phyloP scores from a whole-genome alignment of 179 eudicot genomes.

The Spergularia azorica region DNA sequence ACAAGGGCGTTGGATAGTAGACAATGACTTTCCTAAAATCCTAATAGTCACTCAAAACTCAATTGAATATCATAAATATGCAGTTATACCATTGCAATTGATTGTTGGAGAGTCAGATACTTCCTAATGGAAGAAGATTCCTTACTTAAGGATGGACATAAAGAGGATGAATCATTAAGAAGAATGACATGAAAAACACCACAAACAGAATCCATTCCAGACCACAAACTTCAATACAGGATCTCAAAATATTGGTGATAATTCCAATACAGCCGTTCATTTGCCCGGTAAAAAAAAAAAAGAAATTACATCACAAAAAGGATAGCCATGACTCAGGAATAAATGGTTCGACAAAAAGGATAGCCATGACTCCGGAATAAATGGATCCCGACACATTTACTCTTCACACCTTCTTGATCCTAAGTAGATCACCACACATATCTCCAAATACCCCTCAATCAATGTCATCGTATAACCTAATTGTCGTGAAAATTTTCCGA shows the following conservation, averaged over 20 bases:
- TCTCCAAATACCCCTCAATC: not conserved
- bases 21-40: not conserved
- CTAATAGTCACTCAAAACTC: not conserved
- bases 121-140: not conserved
- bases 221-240: too few species aligned
- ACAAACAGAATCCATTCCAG: not conserved
- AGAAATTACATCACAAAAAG: not conserved
- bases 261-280: not conserved
- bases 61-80: not conserved
- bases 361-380: too few species aligned
- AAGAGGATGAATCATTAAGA: too few species aligned
- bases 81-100: too few species aligned
- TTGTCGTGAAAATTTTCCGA: not conserved
- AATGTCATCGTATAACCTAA: not conserved
- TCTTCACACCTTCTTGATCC: not conserved
- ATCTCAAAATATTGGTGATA: not conserved
- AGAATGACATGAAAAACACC: not conserved
- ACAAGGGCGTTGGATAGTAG: not conserved
- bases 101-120: not conserved
- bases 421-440: not conserved
- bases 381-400: too few species aligned
- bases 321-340: too few species aligned
- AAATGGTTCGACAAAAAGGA: not conserved
- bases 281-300: not conserved
- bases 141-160: not conserved